Evolutionary conservation across 371 early-diverging fungal genomes (phyloP).

Genomic region (Choanephora cucurbitarum): DNA sequence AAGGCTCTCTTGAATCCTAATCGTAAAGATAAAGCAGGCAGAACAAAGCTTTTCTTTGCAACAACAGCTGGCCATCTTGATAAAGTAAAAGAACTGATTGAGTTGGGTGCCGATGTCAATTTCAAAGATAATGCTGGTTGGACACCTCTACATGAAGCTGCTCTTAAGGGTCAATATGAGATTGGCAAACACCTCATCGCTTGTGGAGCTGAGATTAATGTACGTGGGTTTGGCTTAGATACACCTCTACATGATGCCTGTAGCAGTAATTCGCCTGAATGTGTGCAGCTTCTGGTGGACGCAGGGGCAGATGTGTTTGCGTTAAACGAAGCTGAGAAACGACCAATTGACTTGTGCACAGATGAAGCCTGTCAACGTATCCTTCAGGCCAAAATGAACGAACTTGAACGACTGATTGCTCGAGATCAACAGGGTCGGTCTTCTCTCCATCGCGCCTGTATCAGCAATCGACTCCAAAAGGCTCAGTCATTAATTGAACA

Average conservation of each 20-base stretch:
- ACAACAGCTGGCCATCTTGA: slow-evolving; percentile 55
- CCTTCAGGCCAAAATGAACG: slow-evolving; percentile 29
- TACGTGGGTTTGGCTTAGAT: slow-evolving; percentile 61
- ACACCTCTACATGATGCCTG: slow-evolving; percentile 86
- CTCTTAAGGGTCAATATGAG: slow-evolving; percentile 62
- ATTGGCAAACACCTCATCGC: slow-evolving; percentile 58
- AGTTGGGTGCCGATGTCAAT: slow-evolving; percentile 58
- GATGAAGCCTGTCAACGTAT: slow-evolving; percentile 34
- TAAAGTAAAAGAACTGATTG: slow-evolving; percentile 47
- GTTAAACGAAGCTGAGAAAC: slow-evolving; percentile 57
- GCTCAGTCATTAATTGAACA: slow-evolving; percentile 32
- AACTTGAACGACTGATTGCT: slow-evolving; percentile 36
- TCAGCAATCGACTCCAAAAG: slow-evolving; percentile 13
- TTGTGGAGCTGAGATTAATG: slow-evolving; percentile 62
- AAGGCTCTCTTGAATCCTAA: slow-evolving; percentile 40
- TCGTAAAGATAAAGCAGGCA: slow-evolving; percentile 59
- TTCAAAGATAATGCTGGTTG: slow-evolving; percentile 67
- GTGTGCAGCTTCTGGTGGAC: slow-evolving; percentile 59
- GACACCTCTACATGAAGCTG: slow-evolving; percentile 71
- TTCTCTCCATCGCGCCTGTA: slow-evolving; percentile 35
- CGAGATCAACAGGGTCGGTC: slow-evolving; percentile 36
- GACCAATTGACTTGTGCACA: slow-evolving; percentile 58
- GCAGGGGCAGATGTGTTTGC: slow-evolving; percentile 65
- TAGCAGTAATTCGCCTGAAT: slow-evolving; percentile 63
- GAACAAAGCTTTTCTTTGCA: slow-evolving; percentile 58